phyloP scores from a whole-genome alignment of 495 filamentous ascomycete genomes.

The Choiromyces venosus region DNA sequence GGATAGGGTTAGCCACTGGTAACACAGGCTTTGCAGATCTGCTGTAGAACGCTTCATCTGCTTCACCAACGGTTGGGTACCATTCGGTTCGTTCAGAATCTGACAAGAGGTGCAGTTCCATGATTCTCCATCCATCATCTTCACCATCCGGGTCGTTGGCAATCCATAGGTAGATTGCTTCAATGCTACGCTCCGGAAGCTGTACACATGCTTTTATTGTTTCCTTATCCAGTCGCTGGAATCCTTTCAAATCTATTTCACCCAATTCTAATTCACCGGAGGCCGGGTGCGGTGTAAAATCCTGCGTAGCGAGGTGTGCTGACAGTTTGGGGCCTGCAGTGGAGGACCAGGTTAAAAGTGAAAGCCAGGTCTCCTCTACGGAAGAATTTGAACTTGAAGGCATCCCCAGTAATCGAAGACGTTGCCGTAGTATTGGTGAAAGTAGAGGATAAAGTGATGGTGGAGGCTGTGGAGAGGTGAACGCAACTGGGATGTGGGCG shows the following conservation, averaged over 20 bases:
- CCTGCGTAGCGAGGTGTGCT: conserved; percentile 58
- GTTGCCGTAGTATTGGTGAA: conserved; percentile 84
- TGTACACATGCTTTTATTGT: conserved; percentile 62
- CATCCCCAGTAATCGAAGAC: conserved; percentile 65
- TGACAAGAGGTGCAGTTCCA: conserved; percentile 61
- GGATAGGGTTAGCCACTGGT: conserved; percentile 22
- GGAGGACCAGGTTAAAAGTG: conserved; percentile 77
- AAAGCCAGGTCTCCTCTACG: conserved; percentile 69
- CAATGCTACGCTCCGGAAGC: conserved; percentile 45
- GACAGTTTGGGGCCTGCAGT: conserved; percentile 62
- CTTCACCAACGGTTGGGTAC: conserved; percentile 31
- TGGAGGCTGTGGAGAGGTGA: conserved; percentile 69
- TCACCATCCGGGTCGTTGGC: conserved; percentile 60
- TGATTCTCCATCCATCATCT: conserved; percentile 72
- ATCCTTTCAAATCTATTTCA: conserved; percentile 59
- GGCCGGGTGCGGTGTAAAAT: conserved; percentile 80
- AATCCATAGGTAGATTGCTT: conserved; percentile 62
- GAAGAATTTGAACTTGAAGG: conserved; percentile 48
- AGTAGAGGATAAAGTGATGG: conserved; percentile 73
- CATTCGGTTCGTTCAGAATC: conserved; percentile 30
- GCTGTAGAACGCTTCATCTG: conserved; percentile 43
- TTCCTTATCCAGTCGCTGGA: conserved; percentile 74
- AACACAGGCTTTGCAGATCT: conserved; percentile 17
- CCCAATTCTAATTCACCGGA: conserved; percentile 83
- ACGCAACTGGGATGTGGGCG: conserved; percentile 78